Evolutionary conservation across 2,329 filamentous ascomycete genomes (phyloP).

Genomic region (Fusarium proliferatum): DNA sequence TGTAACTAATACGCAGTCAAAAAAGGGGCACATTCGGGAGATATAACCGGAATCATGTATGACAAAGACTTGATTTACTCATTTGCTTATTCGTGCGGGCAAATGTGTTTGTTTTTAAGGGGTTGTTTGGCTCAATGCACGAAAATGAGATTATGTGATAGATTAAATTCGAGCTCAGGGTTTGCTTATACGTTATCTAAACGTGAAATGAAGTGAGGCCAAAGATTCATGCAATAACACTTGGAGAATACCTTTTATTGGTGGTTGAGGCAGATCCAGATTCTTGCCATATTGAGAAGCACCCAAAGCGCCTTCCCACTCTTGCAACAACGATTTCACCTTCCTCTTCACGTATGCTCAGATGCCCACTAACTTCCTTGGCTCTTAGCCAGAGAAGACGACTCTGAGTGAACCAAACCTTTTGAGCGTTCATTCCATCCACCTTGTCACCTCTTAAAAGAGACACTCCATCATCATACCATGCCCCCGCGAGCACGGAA

Average conservation of each 20-base stretch:
- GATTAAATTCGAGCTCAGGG: conserved; percentile 32
- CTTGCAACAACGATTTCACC: background rate
- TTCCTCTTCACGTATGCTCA: background rate
- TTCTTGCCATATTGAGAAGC: background rate
- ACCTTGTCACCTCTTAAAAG: background rate
- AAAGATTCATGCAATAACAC: background rate
- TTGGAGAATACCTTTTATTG: background rate
- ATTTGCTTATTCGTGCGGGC: conserved; percentile 38
- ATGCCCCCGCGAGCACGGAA: conserved; percentile 48
- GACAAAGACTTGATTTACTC: conserved; percentile 47
- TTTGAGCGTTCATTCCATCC: background rate
- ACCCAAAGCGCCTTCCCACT: background rate
- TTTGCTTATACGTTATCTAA: conserved; percentile 17
- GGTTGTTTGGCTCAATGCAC: conserved; percentile 29
- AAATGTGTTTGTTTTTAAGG: conserved; percentile 35
- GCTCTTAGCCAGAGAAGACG: background rate
- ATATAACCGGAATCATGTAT: conserved; percentile 49
- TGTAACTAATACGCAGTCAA: conserved; percentile 54
- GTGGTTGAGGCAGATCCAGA: background rate
- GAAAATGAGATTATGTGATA: conserved; percentile 39
- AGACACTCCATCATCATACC: background rate
- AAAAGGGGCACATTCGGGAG: conserved; percentile 48
- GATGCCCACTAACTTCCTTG: background rate
- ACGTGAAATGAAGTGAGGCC: background rate
- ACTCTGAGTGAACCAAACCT: too few relatives aligned